A percentile compares a stretch with the other conserved stretches of the same genome.
phyloP scores from a whole-genome alignment of 2,329 filamentous ascomycete species.

The Aspergillus sp. region DNA sequence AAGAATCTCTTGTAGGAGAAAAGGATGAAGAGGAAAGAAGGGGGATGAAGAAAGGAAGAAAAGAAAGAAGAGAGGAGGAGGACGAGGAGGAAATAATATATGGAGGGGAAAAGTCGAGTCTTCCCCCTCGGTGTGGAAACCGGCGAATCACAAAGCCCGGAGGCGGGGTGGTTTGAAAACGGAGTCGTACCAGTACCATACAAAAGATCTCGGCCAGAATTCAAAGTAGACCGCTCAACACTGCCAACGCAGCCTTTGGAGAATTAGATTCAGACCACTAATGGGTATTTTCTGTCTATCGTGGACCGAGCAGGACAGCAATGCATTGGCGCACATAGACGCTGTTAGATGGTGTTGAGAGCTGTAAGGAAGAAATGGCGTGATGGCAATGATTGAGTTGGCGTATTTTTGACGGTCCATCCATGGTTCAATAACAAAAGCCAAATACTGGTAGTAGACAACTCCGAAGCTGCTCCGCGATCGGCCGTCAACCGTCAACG shows the following conservation, averaged over 20 bases:
- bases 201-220: background rate
- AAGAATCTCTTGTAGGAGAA: constrained; percentile 30
- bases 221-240: background rate
- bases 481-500: background rate
- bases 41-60: constrained; percentile 26
- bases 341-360: background rate
- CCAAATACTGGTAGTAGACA: background rate
- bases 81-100: constrained; percentile 11
- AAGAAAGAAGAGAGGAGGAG: constrained; percentile 10
- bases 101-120: constrained; percentile 19
- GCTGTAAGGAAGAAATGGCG: constrained; percentile 7
- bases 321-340: background rate
- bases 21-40: constrained; percentile 30
- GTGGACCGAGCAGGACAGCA: background rate
- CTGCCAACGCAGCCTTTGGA: background rate
- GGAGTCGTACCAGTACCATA: constrained; percentile 9
- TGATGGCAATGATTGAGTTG: constrained; percentile 8
- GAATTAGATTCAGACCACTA: background rate
- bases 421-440: constrained; percentile 4
- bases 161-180: constrained; percentile 13
- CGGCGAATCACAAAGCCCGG: constrained; percentile 18
- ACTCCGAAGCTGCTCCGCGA: constrained; percentile 2
- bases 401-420: constrained; percentile 6
- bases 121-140: constrained; percentile 18
- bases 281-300: background rate